Evolutionary conservation across 2,329 filamentous ascomycete genomes (phyloP), one percentile per base, ranked within the genome.

Genomic region (Penicillium sp.): DNA sequence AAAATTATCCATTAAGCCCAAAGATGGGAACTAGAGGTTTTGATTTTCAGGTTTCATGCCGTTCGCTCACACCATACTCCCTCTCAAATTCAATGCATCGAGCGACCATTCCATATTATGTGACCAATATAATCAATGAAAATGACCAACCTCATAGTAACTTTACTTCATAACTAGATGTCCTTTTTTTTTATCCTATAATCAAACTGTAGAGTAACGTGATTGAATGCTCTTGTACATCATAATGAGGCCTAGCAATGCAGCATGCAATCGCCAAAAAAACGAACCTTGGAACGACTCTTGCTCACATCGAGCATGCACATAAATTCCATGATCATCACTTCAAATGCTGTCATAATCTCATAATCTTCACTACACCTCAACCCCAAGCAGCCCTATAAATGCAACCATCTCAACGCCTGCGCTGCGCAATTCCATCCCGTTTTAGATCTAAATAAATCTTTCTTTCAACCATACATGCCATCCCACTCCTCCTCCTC

Each of bases 401-500:
- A 45, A 31, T 45, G 42, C 42, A 45, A 6, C 11, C 11, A 31
- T 23, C 10, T 31, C 42, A 45, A 45, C 28, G 42, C 42, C 42
- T 29, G 16, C 21, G 18, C 42, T n/a, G 16, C 6, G 16, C 42
- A 10, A 5, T 2, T 45, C 1, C 18, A 31, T 21, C 26, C 7
- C 42, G 5, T 19, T 6, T 33, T 11, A 10, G 31, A 33, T n/a
- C 31, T 13, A n/a, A n/a, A n/a, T n/a, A n/a, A 39, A 39, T 7
- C 5, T 5, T 8, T 21, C 14, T 1, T 45, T 60, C 34, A 74
- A 37, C 67, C 77, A 67, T 79, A 79, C 71, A 79, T 75, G 6
- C 77, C 76, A 73, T 79, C 77, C 77, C 75, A 78, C 52, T 79
- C 76, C 56, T 78, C 76, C 51, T 76, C 69, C 16, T 75, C 73